phyloP scores from a whole-genome alignment of 2,329 filamentous ascomycete genomes.

The Rosellinia necatrix region DNA sequence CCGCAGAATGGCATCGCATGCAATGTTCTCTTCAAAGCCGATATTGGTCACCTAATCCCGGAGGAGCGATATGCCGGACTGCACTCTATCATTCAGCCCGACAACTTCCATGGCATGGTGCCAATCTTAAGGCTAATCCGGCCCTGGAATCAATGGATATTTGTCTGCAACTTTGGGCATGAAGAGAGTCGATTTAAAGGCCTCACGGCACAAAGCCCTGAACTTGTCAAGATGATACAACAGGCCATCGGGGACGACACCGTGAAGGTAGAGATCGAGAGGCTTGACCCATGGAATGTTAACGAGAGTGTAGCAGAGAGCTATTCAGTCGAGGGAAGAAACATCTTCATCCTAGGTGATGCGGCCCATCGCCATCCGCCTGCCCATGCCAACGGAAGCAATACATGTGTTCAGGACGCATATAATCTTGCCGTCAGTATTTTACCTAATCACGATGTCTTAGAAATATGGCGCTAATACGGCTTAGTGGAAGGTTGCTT shows the following conservation, averaged over 20 bases:
- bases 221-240: conserved; percentile 30
- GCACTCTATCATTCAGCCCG: conserved; percentile 59
- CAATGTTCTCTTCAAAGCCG: conserved; percentile 49
- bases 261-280: conserved; percentile 54
- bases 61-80: conserved; percentile 55
- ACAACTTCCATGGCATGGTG: conserved; percentile 50
- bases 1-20: conserved; percentile 45
- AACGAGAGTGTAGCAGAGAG: conserved; percentile 64
- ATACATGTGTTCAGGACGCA: conserved; percentile 63
- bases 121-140: conserved; percentile 58
- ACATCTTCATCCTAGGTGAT: conserved; percentile 59
- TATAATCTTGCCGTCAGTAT: conserved; percentile 52
- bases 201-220: conserved; percentile 19
- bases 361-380: conserved; percentile 64
- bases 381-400: conserved; percentile 60
- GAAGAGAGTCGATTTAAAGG: conserved; percentile 20
- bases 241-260: conserved; percentile 55
- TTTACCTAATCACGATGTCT: not conserved
- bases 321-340: conserved; percentile 57
- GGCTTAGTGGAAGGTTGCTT: conserved; percentile 55
- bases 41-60: conserved; percentile 56
- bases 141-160: conserved; percentile 62
- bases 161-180: conserved; percentile 48
- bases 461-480: conserved; percentile 4
- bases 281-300: conserved; percentile 62